Conservation (phyloP, 1,139 yeast genomes). For the Hyphopichia buzzinii region DNA sequence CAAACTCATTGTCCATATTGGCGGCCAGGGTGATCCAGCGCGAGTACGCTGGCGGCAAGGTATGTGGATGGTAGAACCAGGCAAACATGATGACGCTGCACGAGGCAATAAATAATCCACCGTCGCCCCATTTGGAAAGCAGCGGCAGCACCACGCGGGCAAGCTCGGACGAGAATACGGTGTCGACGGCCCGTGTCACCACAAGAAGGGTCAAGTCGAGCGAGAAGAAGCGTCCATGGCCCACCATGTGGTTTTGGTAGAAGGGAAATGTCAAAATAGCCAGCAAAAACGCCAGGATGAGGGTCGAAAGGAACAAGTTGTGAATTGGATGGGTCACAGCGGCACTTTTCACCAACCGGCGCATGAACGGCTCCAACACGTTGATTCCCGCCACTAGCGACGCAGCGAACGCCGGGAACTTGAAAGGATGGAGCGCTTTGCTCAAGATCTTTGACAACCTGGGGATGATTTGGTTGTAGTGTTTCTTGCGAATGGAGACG, state of each 20-base stretch:
- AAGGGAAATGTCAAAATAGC: constrained; percentile 26
- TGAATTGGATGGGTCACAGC: constrained; percentile 14
- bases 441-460: constrained; percentile 14
- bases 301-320: constrained; percentile 28
- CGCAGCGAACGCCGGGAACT: constrained; percentile 33
- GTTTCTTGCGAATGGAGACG: constrained; percentile 16
- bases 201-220: constrained; percentile 35
- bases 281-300: constrained; percentile 27
- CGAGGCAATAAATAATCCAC: constrained; percentile 25
- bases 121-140: constrained; percentile 23
- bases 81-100: constrained; percentile 33
- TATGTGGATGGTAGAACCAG: constrained; percentile 33
- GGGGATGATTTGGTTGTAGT: constrained; percentile 14
- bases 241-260: constrained; percentile 30
- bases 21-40: constrained; percentile 45
- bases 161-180: constrained; percentile 26
- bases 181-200: constrained; percentile 36
- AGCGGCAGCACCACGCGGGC: constrained; percentile 16
- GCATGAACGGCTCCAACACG: constrained; percentile 31
- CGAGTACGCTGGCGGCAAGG: constrained; percentile 35
- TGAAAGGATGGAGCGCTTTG: constrained; percentile 27
- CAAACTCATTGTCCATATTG: constrained; percentile 34
- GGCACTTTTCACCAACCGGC: constrained; percentile 12
- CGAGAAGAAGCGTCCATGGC: constrained; percentile 29
- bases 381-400: constrained; percentile 29